Conservation (phyloP, 805 yeast genomes). For the Millerozyma miso region DNA sequence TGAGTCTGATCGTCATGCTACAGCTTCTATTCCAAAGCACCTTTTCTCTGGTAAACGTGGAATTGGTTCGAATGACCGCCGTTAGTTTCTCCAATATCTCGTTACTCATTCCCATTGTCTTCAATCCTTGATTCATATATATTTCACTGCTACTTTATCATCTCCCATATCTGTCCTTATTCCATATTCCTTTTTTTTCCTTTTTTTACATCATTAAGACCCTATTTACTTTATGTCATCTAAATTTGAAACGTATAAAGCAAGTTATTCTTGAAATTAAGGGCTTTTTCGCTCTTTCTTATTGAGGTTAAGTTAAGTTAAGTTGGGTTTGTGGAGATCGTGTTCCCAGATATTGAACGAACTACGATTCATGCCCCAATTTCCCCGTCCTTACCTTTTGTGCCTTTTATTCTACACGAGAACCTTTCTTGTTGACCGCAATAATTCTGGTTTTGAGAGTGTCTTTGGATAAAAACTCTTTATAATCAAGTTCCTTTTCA, state of each 20-base stretch:
- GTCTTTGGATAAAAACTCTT: not conserved
- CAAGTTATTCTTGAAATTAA: not conserved
- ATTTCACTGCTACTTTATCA: not conserved
- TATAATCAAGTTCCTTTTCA: not conserved
- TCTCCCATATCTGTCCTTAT: not conserved
- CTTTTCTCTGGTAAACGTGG: constrained; percentile 96
- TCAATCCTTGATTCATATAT: not conserved
- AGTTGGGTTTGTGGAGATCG: not conserved
- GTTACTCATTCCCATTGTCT: not conserved
- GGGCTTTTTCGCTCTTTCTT: not conserved
- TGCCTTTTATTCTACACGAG: not conserved
- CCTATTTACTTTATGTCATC: not conserved
- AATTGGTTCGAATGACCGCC: constrained; percentile 85
- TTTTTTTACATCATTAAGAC: not conserved
- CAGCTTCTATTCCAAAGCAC: constrained; percentile 88
- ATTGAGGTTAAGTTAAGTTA: not conserved
- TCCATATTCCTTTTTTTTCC: not conserved
- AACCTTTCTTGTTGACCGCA: not conserved
- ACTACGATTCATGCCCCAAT: not conserved
- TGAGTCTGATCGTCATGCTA: constrained; percentile 90
- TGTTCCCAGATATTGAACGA: not conserved
- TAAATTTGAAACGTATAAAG: not conserved
- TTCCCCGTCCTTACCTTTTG: not conserved
- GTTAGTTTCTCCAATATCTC: constrained; percentile 40
- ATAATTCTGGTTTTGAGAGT: not conserved